A percentile compares a stretch with the other conserved stretches of the same genome.
These are phyloP conservation scores for Flaveria linearis DNA, from an alignment of 129 eudicot genomes.

Conservation along the genomic window DNA sequence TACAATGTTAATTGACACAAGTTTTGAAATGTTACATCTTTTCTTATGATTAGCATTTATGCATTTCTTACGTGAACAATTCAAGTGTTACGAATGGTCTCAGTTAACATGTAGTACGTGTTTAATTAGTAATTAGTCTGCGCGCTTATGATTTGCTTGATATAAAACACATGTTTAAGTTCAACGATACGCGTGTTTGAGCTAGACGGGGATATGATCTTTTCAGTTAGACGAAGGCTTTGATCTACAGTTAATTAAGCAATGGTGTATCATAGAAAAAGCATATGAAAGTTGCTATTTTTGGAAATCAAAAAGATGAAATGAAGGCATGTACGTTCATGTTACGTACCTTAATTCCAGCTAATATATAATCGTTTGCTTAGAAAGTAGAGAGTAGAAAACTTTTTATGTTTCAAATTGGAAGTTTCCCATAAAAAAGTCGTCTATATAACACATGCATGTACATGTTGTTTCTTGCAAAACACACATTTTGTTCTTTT, in stretches of 20 bases:
- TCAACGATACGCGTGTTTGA: background rate
- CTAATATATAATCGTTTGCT: conserved; percentile 17
- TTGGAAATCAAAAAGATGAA: background rate
- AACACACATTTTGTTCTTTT: conserved; percentile 6
- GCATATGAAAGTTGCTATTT: background rate
- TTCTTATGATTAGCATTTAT: background rate
- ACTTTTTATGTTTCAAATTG: conserved; percentile 16
- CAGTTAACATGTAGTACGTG: background rate
- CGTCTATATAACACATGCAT: conserved; percentile 12
- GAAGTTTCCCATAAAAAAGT: background rate
- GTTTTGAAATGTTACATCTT: background rate
- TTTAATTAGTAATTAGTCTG: background rate
- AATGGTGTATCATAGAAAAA: background rate
- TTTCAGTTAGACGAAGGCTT: background rate
- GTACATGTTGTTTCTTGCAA: conserved; percentile 14
- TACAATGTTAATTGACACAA: conserved; percentile 1
- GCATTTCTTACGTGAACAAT: too few relatives aligned
- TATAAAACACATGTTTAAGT: background rate
- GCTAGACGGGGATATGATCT: background rate
- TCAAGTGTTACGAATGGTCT: too few relatives aligned
- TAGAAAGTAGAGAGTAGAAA: conserved; percentile 2
- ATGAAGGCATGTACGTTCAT: conserved; percentile 5
- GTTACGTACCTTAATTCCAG: conserved; percentile 4
- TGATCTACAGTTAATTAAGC: background rate
- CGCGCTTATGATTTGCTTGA: background rate